Base-by-base conservation (phyloP, 2,329 filamentous ascomycete species). In the Biscogniauxia mediterranea region DNA sequence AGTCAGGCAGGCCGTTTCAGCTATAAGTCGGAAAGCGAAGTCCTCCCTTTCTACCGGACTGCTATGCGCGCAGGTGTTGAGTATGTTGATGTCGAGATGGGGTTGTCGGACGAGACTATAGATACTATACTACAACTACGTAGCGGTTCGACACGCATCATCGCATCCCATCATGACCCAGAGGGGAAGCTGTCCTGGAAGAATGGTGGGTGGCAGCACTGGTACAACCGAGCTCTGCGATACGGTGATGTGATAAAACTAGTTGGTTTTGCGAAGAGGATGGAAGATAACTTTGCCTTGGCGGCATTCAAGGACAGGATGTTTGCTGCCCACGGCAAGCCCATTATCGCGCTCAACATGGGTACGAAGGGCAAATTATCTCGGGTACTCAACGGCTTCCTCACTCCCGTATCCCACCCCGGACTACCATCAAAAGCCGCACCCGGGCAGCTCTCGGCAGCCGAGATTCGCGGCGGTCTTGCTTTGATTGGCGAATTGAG, bases 271-370 rank as follows among this genome's bases (percentile, higher is more conserved):
- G 94, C 94, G 1, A 85, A 83, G 59, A 84, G 77, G 20, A 80
- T 94, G 53, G 87, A 93, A 62, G 93, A 98, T 77, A 99, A 99
- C 75, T 95, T 91, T 72, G 87, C 90, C 50, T 83, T 98, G 28
- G 86, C 87, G 50, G 85, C 85, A 55, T 99, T 99, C 84, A 93
- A 91, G 79, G 78, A 83, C 21, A 89, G 85, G 79, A 93, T 93
- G 77, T 81, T 86, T 46, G 80, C 83, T 23, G 85, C 90, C 1
- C 90, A 96, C 71, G 83, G 89, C 57, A 87, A 88, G n/a, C 94
- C 93, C 0, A 79, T 99, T 59, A 97, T 99, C 68, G 92, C 91
- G 1, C 90, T 99, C 73, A 99, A 99, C 77, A 98, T 99, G 94
- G 93, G 94, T 28, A 81, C 86, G 54, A 81, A 85, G 25, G 95